Percentiles rank a stretch among this genome's conserved stretches.
Evolutionary conservation across 1,139 yeast species (phyloP).

Genomic region (Geotrichum histeridarum): DNA sequence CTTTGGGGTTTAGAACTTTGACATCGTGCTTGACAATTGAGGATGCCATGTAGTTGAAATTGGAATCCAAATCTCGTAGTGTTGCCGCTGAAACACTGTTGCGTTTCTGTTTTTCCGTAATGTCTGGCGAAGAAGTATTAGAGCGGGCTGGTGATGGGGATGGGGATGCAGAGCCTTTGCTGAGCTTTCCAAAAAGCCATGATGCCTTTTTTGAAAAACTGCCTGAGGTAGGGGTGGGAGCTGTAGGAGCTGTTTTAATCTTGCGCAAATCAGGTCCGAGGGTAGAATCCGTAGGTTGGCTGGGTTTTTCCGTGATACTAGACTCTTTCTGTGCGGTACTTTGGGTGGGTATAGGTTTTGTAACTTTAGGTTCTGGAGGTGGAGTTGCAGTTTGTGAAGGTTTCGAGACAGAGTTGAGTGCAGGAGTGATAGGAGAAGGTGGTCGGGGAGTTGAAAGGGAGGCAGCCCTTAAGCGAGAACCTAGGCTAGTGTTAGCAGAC

Average conservation of each 20-base stretch:
- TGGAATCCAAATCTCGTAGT: neutral
- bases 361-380: slow-evolving; percentile 10
- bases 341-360: slow-evolving; percentile 15
- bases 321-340: too few relatives aligned
- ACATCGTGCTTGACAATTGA: neutral
- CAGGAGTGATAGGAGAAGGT: slow-evolving; percentile 7
- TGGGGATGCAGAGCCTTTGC: neutral
- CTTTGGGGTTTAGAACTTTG: neutral
- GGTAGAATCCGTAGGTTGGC: neutral
- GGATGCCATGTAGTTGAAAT: neutral
- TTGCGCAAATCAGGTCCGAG: slow-evolving; percentile 8
- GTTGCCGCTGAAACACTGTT: slow-evolving; percentile 5
- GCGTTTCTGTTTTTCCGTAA: neutral
- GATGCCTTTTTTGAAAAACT: slow-evolving; percentile 1
- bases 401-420: slow-evolving; percentile 15
- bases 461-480: slow-evolving; percentile 18
- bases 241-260: slow-evolving; percentile 4
- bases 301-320: slow-evolving; percentile 16
- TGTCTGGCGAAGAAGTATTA: neutral
- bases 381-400: slow-evolving; percentile 22
- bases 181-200: slow-evolving; percentile 5
- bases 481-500: neutral
- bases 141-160: neutral
- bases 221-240: neutral
- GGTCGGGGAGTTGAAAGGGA: slow-evolving; percentile 18